Evolutionary conservation across 2,329 filamentous ascomycete species (phyloP), one percentile per base, ranked within the genome.

Genomic region (Chaetomium globosum): DNA sequence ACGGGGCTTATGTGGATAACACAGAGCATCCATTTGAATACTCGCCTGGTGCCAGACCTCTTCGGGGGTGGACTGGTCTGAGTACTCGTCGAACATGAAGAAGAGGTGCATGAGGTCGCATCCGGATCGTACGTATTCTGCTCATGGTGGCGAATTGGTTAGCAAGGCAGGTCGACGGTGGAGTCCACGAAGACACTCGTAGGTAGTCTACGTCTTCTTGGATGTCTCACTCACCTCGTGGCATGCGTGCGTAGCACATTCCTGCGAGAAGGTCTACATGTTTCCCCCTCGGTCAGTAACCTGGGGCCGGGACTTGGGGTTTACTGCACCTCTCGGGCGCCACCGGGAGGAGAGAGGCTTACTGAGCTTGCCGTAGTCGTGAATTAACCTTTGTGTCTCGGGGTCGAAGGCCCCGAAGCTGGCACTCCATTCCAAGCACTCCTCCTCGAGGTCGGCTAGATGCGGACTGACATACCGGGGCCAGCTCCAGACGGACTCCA

Each of bases 101-200:
- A 73, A 73, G 21, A 74, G 59, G 55, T 73, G 70, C 71, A 73
- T 73, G 4, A 73, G 53, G 46, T 73, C 72, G 33, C 69, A 73
- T 57, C 54, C 54, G 19, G 53, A 55, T 23, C 53, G 53, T 9
- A 55, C 53, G 19, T 55, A 23, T 23, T 33, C 53, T 55, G 19
- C 1, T 36, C 21, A 8, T n/a, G 39, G 19, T n/a, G 16, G 39
- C 16, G 39, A 6, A 4, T 16, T 43, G 16, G 39, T 43, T 43
- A 43, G 39, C 39, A 16, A 19, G 16, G 16, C 16, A 19, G 19
- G 39, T 7, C 39, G 2, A 1, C 7, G 16, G 39, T 43, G 16
- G 6, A 19, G 4, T 43, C 16, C 6, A 43, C 33, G 4, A 43
- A 2, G 39, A 7, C 39, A 43, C 39, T 43, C 16, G 39, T 43